A percentile compares a stretch with the other conserved stretches of the same genome.
These are phyloP conservation scores for Phaeotremella skinneri DNA, from an alignment of 768 basidiomycete species.

Conservation along the genomic window DNA sequence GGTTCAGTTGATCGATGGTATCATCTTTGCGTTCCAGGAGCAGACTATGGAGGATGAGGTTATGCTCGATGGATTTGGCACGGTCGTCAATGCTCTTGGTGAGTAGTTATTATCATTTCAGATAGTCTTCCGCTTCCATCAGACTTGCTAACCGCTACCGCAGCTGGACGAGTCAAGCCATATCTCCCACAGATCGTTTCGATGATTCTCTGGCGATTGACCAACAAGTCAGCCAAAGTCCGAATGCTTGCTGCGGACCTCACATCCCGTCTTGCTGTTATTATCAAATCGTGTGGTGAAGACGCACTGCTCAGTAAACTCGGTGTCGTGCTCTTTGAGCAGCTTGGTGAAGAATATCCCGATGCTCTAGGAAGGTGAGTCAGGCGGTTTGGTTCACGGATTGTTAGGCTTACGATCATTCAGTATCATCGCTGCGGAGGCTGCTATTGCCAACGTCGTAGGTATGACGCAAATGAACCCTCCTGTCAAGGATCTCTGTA, in stretches of 20 bases:
- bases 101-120: conserved; percentile 22
- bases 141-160: not conserved
- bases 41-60: conserved; percentile 98
- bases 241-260: conserved; percentile 99
- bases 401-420: conserved; percentile 4
- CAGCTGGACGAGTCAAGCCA: conserved; percentile 81
- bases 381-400: not conserved
- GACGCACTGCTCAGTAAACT: conserved; percentile 93
- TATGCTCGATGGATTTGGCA: conserved; percentile 98
- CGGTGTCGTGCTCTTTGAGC: conserved; percentile 94
- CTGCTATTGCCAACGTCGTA: conserved; percentile 98
- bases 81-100: conserved; percentile 90
- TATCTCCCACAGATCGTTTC: conserved; percentile 99
- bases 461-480: conserved; percentile 99
- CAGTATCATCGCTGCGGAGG: conserved; percentile 97
- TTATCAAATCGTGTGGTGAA: conserved; percentile 98
- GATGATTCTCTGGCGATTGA: conserved; percentile 96
- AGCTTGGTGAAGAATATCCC: conserved; percentile 98
- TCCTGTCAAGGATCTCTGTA: conserved; percentile 95
- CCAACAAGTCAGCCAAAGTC: conserved; percentile 99
- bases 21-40: conserved; percentile 99
- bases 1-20: conserved; percentile 90
- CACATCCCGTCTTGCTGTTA: conserved; percentile 89
- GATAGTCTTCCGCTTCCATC: not conserved
- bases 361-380: conserved; percentile 80